Conservation (phyloP, 345 rosid species). For the Salix udensis region DNA sequence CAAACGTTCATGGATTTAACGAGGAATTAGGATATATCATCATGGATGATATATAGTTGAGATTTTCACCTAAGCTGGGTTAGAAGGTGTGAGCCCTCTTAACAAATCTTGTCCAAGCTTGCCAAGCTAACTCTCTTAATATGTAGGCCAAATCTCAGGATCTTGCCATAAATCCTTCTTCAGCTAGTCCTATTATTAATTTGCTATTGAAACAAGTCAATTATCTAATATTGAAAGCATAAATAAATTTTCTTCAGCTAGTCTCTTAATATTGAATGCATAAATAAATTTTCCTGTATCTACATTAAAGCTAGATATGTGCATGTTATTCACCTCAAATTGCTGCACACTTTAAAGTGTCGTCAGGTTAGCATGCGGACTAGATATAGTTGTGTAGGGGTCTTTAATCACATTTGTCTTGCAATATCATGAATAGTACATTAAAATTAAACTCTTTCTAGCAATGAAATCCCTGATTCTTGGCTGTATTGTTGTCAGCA, state of each 20-base stretch:
- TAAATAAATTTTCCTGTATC: not conserved
- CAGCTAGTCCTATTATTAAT: not conserved
- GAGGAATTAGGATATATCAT: not conserved
- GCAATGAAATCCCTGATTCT: not conserved
- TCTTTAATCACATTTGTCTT: not conserved
- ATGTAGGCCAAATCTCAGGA: not conserved
- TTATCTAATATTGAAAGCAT: not conserved
- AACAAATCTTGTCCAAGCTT: not conserved
- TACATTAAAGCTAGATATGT: not conserved
- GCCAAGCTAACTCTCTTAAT: not conserved
- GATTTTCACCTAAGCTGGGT: not conserved
- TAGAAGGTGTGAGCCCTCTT: not conserved
- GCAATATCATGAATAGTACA: not conserved
- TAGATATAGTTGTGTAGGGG: not conserved
- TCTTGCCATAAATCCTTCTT: not conserved
- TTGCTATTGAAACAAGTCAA: not conserved
- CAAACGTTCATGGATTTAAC: not conserved
- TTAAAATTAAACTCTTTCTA: no score
- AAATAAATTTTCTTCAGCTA: not conserved
- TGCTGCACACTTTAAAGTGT: not conserved
- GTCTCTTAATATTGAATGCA: not conserved
- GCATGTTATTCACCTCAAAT: not conserved
- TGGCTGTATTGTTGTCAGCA: not conserved
- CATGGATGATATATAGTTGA: not conserved
- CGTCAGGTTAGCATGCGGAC: not conserved